Conservation (phyloP, 352 stramenopile species). For the Globisporangium paroecandrum region DNA sequence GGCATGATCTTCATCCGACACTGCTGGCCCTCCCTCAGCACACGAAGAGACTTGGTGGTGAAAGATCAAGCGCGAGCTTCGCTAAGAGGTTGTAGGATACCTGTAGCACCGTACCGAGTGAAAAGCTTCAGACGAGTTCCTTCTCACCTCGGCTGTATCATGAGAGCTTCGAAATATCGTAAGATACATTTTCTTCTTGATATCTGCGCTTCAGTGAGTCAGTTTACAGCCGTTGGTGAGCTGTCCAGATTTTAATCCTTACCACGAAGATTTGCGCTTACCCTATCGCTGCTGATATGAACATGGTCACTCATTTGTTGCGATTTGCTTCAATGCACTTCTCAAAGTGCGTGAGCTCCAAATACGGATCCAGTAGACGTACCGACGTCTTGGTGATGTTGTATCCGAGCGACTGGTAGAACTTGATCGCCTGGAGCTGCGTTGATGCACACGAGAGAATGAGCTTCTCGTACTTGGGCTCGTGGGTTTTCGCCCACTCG, state of each 20-base stretch:
- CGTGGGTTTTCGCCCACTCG: slow-evolving; percentile 11
- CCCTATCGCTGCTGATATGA: background rate
- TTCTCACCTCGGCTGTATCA: too few relatives aligned
- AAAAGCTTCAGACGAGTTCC: too few relatives aligned
- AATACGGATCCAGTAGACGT: background rate
- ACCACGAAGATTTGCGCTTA: background rate
- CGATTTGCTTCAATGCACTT: background rate
- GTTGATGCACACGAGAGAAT: slow-evolving; percentile 13
- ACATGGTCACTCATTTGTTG: background rate
- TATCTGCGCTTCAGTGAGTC: too few relatives aligned
- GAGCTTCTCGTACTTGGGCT: slow-evolving; percentile 4
- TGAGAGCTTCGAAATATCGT: too few relatives aligned
- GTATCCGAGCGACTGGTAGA: slow-evolving; percentile 25
- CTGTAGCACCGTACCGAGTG: background rate
- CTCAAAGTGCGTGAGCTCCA: background rate
- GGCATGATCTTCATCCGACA: background rate
- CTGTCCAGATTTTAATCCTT: too few relatives aligned
- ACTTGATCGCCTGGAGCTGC: slow-evolving; percentile 5
- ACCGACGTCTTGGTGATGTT: background rate
- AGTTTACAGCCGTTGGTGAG: too few relatives aligned
- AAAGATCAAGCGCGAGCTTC: background rate
- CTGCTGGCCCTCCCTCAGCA: background rate
- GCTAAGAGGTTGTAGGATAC: background rate
- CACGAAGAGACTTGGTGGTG: background rate
- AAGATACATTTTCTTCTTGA: too few relatives aligned